Evolutionary conservation across 805 yeast species (phyloP).

Genomic region (Saturnispora kantuleensis): DNA sequence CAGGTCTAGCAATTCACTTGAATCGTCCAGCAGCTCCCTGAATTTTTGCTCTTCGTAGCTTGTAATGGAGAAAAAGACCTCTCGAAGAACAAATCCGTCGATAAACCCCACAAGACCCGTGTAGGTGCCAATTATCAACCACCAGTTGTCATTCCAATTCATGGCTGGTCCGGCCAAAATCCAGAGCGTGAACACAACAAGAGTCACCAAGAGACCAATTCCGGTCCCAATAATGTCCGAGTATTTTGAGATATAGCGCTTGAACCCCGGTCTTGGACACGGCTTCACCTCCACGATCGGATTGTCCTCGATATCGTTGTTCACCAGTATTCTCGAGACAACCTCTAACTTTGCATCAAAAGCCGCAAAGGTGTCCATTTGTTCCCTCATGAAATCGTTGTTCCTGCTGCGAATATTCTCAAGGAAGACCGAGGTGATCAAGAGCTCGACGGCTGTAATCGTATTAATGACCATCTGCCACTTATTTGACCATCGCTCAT

Average conservation of each 20-base stretch:
- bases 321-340: background rate
- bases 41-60: slow-evolving; percentile 19
- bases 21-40: slow-evolving; percentile 23
- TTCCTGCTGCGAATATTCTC: slow-evolving; percentile 33
- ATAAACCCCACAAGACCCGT: slow-evolving; percentile 35
- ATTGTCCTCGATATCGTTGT: slow-evolving; percentile 15
- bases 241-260: slow-evolving; percentile 21
- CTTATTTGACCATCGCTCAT: slow-evolving; percentile 23
- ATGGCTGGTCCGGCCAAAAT: slow-evolving; percentile 28
- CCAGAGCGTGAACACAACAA: slow-evolving; percentile 30
- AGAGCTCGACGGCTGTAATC: slow-evolving; percentile 30
- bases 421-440: slow-evolving; percentile 29
- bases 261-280: slow-evolving; percentile 11
- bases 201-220: slow-evolving; percentile 28
- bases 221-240: slow-evolving; percentile 36
- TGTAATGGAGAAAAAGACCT: slow-evolving; percentile 26
- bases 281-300: slow-evolving; percentile 23
- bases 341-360: slow-evolving; percentile 26
- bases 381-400: slow-evolving; percentile 22
- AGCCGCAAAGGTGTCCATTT: slow-evolving; percentile 14
- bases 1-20: slow-evolving; percentile 23
- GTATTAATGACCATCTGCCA: slow-evolving; percentile 36
- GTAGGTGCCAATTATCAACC: slow-evolving; percentile 38
- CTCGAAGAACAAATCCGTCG: slow-evolving; percentile 34
- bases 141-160: slow-evolving; percentile 33